Percentiles rank a stretch among this genome's conserved stretches.
phyloP scores from a whole-genome alignment of 139 green algal species.

The Chlorella vulgaris region DNA sequence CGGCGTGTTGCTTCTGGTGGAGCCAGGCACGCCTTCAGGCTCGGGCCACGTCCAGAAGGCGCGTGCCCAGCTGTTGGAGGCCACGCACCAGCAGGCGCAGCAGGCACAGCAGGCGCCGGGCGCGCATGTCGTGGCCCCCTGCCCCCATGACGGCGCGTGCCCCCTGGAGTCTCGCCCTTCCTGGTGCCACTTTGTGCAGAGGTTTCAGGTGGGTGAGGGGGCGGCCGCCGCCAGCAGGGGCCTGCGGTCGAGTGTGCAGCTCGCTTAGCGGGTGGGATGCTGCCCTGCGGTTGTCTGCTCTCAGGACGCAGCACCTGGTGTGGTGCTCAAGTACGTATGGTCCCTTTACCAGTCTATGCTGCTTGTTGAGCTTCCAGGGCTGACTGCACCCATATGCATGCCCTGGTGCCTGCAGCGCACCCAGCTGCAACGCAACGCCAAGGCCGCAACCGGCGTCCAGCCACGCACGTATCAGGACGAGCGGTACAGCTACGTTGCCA shows the following conservation, averaged over 20 bases:
- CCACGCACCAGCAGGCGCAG: background rate
- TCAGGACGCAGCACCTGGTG: too few species aligned
- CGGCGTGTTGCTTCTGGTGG: constrained; percentile 75
- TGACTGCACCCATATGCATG: too few species aligned
- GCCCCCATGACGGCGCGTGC: constrained; percentile 80
- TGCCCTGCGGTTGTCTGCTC: too few species aligned
- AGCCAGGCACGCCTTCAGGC: constrained; percentile 79
- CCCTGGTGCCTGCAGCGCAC: constrained; percentile 34
- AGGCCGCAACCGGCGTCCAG: constrained; percentile 17
- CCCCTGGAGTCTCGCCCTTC: constrained; percentile 58
- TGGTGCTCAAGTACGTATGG: too few species aligned
- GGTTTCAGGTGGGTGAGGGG: constrained; percentile 45
- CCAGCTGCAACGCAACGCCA: constrained; percentile 30
- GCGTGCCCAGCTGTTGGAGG: constrained; percentile 45
- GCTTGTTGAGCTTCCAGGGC: too few species aligned
- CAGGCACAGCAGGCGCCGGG: background rate
- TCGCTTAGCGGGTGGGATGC: too few species aligned
- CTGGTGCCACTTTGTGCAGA: constrained; percentile 86
- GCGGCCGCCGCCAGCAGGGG: background rate
- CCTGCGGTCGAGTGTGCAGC: too few species aligned
- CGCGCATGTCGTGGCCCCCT: constrained; percentile 81
- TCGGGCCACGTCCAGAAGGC: constrained; percentile 57
- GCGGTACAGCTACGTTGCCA: constrained; percentile 84
- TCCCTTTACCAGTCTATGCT: too few species aligned
- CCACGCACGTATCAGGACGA: constrained; percentile 66